Evolutionary conservation across 2,329 filamentous ascomycete species (phyloP).

Genomic region (Colletotrichum cereale): DNA sequence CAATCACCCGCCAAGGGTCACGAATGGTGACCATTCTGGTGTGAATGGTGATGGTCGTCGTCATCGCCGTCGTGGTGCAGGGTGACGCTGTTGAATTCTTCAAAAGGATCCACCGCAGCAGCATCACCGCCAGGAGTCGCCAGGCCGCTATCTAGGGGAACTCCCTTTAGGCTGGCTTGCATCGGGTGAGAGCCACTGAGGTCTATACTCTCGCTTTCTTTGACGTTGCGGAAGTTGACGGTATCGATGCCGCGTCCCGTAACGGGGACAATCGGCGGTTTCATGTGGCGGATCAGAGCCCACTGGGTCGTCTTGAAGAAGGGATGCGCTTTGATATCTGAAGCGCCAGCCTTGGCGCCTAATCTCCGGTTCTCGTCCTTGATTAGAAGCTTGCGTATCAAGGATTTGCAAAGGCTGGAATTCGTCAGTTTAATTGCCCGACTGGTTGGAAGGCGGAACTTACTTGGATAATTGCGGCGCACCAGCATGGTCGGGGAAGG

Average conservation of each 20-base stretch:
- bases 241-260: slow-evolving; percentile 93
- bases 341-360: slow-evolving; percentile 93
- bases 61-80: slow-evolving; percentile 97
- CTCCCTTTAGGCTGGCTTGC: slow-evolving; percentile 71
- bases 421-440: slow-evolving; percentile 23
- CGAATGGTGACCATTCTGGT: slow-evolving; percentile 42
- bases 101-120: slow-evolving; percentile 81
- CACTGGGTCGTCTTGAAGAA: slow-evolving; percentile 98
- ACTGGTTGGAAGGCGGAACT: not conserved
- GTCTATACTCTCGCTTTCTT: slow-evolving; percentile 96
- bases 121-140: slow-evolving; percentile 84
- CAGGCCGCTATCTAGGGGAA: slow-evolving; percentile 87
- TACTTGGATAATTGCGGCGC: slow-evolving; percentile 92
- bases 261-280: slow-evolving; percentile 95
- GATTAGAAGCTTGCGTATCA: slow-evolving; percentile 96
- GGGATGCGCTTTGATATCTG: slow-evolving; percentile 94
- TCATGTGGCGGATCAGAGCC: slow-evolving; percentile 97
- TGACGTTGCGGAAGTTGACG: slow-evolving; percentile 97
- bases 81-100: slow-evolving; percentile 98
- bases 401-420: slow-evolving; percentile 90
- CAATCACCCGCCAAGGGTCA: not conserved
- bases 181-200: slow-evolving; percentile 72
- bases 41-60: slow-evolving; percentile 61
- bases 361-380: slow-evolving; percentile 96
- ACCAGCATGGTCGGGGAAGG: slow-evolving; percentile 90